Evolutionary conservation across 306 rosid species (phyloP), one percentile per base, ranked within the genome.

Genomic region (Oemleria cerasiformis): DNA sequence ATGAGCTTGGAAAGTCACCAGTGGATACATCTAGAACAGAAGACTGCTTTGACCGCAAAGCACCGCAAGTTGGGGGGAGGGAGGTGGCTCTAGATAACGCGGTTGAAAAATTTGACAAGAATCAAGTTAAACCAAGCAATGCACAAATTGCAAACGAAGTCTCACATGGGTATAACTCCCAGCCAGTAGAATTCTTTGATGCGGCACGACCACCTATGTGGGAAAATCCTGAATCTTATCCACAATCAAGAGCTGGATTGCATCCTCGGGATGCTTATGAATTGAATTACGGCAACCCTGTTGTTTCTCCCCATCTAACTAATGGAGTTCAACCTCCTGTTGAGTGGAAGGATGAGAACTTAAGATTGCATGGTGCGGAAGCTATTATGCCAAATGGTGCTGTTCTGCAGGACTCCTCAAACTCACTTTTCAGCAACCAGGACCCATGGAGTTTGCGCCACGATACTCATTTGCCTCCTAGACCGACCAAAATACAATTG

Each of bases 371-470:
- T 44, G 58, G 48, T 77, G 75, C 12, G 30, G 83, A 77, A 71
- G 76, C 12, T 56, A 20, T 43, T 54, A 55, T 60, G 61, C 60
- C 39, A 2, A 67, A 25, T 73, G 86, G 73, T 72, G 63, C 63
- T 2, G 7, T 54, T 34, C 51, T 73, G 67, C 92, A 73, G 64
- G 92, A 88, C 59, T 78, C 85, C 39, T 74, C 92, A 15, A 86
- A 87, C 81, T 93, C 96, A 75, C 88, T 93, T 54, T 88, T 93
- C 77, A 87, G 96, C 77, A 72, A 88, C 75, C 92, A 90, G 63
- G 96, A 90, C 85, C 96, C 90, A 53, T 93, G 98, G 98, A 87
- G 71, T 81, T 51, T 87, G 67, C 81, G 65, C 67, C 88, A 87
- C 1, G 85, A 86, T 42, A 68, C 88, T 63, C 90, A 82, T 70